A percentile compares a stretch with the other conserved stretches of the same genome.
Conservation (phyloP, 1,284 basidiomycete species). For the Peniophora sp. region DNA sequence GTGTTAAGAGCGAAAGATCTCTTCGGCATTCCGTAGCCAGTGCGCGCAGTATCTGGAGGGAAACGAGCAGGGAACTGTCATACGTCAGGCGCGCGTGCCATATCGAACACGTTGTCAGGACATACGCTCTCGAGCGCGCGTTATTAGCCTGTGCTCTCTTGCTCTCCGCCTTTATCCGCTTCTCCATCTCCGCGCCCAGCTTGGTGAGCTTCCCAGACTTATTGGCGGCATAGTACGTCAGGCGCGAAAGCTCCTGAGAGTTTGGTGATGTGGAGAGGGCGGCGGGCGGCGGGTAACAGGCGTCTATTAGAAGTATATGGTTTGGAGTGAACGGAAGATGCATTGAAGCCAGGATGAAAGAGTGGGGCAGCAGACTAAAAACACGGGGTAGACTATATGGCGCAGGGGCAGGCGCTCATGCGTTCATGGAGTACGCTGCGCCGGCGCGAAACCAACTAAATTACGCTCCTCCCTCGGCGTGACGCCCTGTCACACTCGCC, state of each 20-base stretch:
- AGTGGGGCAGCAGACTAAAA: background rate
- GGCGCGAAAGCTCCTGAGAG: slow-evolving; percentile 82
- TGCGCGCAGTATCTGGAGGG: slow-evolving; percentile 78
- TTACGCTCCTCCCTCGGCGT: no score
- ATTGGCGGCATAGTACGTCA: slow-evolving; percentile 91
- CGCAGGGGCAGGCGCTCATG: no score
- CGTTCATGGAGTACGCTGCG: no score
- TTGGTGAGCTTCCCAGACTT: slow-evolving; percentile 86
- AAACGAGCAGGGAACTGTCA: slow-evolving; percentile 77
- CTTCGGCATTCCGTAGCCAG: slow-evolving; percentile 86
- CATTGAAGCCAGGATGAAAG: slow-evolving; percentile 17
- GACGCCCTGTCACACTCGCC: no score
- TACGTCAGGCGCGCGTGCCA: slow-evolving; percentile 6
- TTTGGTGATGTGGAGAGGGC: slow-evolving; percentile 77
- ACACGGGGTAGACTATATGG: background rate
- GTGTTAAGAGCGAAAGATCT: slow-evolving; percentile 79
- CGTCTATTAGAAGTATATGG: slow-evolving; percentile 80
- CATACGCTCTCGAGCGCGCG: slow-evolving; percentile 75
- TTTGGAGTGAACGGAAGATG: slow-evolving; percentile 69
- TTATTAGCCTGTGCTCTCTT: slow-evolving; percentile 65
- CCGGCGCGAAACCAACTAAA: no score
- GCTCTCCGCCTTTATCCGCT: slow-evolving; percentile 64
- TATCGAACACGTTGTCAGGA: slow-evolving; percentile 12
- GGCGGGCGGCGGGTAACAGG: slow-evolving; percentile 86
- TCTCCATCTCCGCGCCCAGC: slow-evolving; percentile 79